These are phyloP conservation scores for Cyathus striatus DNA, from an alignment of 768 basidiomycete genomes.

Conservation along the genomic window DNA sequence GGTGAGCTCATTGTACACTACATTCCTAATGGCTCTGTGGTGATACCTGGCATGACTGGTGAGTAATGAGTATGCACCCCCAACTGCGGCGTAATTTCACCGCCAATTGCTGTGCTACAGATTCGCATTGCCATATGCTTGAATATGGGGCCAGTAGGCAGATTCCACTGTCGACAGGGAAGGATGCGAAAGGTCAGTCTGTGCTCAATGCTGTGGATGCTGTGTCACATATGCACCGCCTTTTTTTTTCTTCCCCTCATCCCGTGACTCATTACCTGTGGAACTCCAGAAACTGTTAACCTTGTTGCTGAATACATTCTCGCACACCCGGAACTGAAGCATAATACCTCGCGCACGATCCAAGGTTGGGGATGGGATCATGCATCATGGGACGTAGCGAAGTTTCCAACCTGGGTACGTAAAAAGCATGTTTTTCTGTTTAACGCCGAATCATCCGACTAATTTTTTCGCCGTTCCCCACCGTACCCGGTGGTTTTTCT, in stretches of 20 bases:
- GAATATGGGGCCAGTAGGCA: constrained; percentile 55
- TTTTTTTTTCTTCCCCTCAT: neutral
- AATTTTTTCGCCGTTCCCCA: no score
- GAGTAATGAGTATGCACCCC: neutral
- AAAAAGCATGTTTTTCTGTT: neutral
- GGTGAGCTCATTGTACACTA: constrained; percentile 16
- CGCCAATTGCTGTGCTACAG: constrained; percentile 18
- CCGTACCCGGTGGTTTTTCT: no score
- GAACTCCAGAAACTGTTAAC: constrained; percentile 36
- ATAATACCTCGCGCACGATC: constrained; percentile 43
- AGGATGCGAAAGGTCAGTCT: constrained; percentile 37
- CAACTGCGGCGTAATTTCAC: constrained; percentile 1
- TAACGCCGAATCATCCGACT: no score
- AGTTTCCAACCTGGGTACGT: constrained; percentile 37
- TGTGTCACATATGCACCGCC: no score
- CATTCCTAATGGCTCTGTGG: constrained; percentile 39
- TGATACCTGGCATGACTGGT: constrained; percentile 59
- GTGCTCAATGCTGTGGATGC: no score
- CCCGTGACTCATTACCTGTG: neutral
- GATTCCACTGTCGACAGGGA: constrained; percentile 45
- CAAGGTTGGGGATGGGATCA: constrained; percentile 80
- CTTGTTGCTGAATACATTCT: constrained; percentile 45
- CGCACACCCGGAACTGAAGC: constrained; percentile 32
- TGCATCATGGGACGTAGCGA: constrained; percentile 45
- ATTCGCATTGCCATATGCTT: constrained; percentile 62